Evolutionary conservation across 1,284 basidiomycete genomes (phyloP).

Genomic region (Leccinum solheimii): DNA sequence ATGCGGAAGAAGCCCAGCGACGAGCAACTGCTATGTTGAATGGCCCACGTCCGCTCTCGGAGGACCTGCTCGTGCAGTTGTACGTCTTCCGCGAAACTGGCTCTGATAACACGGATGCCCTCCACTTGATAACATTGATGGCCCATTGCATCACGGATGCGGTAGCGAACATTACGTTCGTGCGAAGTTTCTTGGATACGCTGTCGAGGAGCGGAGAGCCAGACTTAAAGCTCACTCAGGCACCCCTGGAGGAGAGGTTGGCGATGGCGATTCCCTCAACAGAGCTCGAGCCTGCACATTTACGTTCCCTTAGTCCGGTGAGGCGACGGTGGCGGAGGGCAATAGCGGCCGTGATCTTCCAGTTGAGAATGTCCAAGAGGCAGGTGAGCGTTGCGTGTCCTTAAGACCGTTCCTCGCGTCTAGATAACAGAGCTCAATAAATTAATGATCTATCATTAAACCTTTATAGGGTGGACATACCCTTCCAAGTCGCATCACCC

Average conservation of each 20-base stretch:
- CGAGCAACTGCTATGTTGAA: constrained; percentile 9
- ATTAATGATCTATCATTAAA: not conserved
- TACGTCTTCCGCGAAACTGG: constrained; percentile 13
- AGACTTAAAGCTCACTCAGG: constrained; percentile 14
- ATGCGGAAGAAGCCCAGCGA: constrained; percentile 12
- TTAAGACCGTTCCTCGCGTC: not conserved
- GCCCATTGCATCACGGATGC: constrained; percentile 1
- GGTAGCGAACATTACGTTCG: constrained; percentile 1
- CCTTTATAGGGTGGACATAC: constrained; percentile 54
- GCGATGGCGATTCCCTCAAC: constrained; percentile 42
- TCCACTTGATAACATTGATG: constrained; percentile 23
- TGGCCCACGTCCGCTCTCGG: constrained; percentile 24
- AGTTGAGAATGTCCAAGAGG: constrained; percentile 35
- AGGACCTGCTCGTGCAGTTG: constrained; percentile 19
- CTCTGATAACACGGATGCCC: not conserved
- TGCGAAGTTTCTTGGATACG: constrained; percentile 12
- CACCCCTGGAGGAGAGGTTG: constrained; percentile 41
- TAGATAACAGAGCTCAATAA: not conserved
- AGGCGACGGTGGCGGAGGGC: constrained; percentile 49
- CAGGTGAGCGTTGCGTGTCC: constrained; percentile 28
- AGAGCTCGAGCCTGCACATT: constrained; percentile 36
- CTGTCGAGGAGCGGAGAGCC: constrained; percentile 32
- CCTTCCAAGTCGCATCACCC: constrained; percentile 44
- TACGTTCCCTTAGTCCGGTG: constrained; percentile 33
- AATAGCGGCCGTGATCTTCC: constrained; percentile 42